phyloP scores from a whole-genome alignment of 1,284 basidiomycete species.

The Ustilago loliicola region DNA sequence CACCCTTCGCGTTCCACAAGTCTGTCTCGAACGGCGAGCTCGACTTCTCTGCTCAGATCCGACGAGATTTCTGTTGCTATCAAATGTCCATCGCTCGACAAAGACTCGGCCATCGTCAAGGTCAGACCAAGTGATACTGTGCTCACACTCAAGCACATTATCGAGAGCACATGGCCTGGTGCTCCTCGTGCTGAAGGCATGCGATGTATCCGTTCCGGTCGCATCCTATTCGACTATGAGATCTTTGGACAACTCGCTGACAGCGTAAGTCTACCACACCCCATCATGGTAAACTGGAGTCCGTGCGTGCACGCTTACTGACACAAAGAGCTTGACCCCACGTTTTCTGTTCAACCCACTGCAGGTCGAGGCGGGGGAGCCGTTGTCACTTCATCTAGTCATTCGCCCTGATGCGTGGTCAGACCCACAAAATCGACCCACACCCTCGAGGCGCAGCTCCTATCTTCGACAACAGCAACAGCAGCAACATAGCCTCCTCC shows the following conservation, averaged over 20 bases:
- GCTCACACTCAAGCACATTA: constrained; percentile 47
- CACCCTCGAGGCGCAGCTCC: constrained; percentile 46
- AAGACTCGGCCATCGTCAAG: constrained; percentile 36
- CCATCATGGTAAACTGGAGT: not conserved
- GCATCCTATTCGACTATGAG: constrained; percentile 49
- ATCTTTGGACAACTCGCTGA: constrained; percentile 32
- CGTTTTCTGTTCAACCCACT: constrained; percentile 9
- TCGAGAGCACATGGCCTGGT: constrained; percentile 53
- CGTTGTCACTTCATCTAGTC: constrained; percentile 61
- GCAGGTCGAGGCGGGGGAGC: constrained; percentile 39
- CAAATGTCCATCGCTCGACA: constrained; percentile 55
- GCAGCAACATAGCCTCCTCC: constrained; percentile 24
- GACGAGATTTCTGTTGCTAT: constrained; percentile 36
- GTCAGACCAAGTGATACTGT: constrained; percentile 29
- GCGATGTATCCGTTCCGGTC: constrained; percentile 61
- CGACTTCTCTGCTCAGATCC: not conserved
- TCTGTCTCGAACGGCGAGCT: constrained; percentile 15
- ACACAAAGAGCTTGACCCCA: not conserved
- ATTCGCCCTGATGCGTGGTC: constrained; percentile 66
- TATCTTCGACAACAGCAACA: constrained; percentile 43
- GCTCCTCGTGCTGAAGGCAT: constrained; percentile 56
- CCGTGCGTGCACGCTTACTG: not conserved
- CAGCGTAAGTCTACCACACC: constrained; percentile 21
- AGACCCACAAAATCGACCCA: constrained; percentile 53
- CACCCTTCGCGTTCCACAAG: not conserved